phyloP scores from a whole-genome alignment of 495 filamentous ascomycete species.

The Glutinoglossum americanum region DNA sequence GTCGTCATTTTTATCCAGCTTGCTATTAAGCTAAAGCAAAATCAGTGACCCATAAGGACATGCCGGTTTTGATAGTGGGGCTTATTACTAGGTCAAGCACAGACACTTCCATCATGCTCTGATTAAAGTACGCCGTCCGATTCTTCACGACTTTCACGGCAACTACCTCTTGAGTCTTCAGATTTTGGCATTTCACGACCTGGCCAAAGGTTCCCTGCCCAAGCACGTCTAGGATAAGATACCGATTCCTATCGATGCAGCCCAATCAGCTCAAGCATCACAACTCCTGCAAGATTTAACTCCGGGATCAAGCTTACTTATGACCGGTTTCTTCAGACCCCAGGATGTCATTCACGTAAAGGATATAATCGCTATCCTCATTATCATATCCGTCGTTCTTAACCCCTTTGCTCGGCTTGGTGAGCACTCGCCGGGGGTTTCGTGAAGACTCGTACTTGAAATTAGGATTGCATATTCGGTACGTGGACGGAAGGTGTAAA shows the following conservation, averaged over 20 bases:
- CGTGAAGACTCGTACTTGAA: constrained; percentile 99
- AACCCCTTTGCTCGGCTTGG: constrained; percentile 96
- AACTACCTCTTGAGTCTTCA: constrained; percentile 95
- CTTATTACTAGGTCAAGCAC: constrained; percentile 69
- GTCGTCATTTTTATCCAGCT: constrained; percentile 97
- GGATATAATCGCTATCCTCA: constrained; percentile 96
- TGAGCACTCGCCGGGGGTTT: constrained; percentile 87
- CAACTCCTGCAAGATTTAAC: not conserved
- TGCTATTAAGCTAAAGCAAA: constrained; percentile 62
- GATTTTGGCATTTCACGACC: constrained; percentile 97
- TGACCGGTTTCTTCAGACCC: constrained; percentile 95
- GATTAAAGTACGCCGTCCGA: constrained; percentile 97
- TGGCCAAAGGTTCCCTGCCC: constrained; percentile 99
- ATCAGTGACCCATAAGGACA: constrained; percentile 10
- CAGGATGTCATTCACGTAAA: constrained; percentile 97
- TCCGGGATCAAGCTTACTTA: constrained; percentile 38
- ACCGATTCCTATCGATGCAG: constrained; percentile 50
- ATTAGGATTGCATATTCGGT: constrained; percentile 90
- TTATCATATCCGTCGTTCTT: constrained; percentile 99
- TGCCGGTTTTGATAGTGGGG: not conserved
- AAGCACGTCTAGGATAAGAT: constrained; percentile 92
- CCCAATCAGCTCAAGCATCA: not conserved
- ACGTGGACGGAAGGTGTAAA: constrained; percentile 78
- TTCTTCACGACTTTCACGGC: constrained; percentile 99
- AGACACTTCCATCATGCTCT: constrained; percentile 99